Percentiles rank a stretch among this genome's conserved stretches.
Evolutionary conservation across 148 eudicot species (phyloP).

Genomic region (Nepenthes gracilis): DNA sequence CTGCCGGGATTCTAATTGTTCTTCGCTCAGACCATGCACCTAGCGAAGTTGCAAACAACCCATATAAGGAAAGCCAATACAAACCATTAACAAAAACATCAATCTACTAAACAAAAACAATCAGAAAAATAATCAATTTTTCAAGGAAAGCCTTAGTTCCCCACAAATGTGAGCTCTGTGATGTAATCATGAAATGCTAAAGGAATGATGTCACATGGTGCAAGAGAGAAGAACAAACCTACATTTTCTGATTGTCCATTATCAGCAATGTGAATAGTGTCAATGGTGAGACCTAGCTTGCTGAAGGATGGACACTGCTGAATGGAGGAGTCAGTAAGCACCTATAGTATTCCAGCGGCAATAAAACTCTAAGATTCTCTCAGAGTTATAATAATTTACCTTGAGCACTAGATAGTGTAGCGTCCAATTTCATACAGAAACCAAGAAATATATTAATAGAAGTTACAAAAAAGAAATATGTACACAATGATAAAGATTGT

Average conservation of each 20-base stretch:
- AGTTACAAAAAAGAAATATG: constrained; percentile 6
- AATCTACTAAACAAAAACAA: neutral
- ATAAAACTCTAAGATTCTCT: neutral
- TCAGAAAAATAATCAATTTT: too few relatives aligned
- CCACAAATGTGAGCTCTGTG: too few relatives aligned
- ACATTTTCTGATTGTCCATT: constrained; percentile 57
- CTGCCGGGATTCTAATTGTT: constrained; percentile 40
- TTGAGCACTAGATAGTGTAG: constrained; percentile 25
- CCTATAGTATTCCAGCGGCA: neutral
- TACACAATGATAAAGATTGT: neutral
- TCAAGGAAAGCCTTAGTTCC: too few relatives aligned
- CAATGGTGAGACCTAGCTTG: constrained; percentile 42
- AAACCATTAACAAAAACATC: neutral
- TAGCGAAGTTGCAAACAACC: constrained; percentile 5
- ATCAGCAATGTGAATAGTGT: constrained; percentile 55
- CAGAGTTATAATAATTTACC: constrained; percentile 17
- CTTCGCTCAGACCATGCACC: constrained; percentile 53
- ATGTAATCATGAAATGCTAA: too few relatives aligned
- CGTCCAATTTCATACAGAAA: constrained; percentile 4
- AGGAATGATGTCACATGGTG: too few relatives aligned
- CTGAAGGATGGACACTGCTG: constrained; percentile 52
- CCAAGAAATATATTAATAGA: constrained; percentile 6
- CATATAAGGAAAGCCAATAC: neutral
- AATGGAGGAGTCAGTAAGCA: neutral
- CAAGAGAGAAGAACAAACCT: constrained; percentile 7